Evolutionary conservation across 2,329 filamentous ascomycete species (phyloP), one percentile per base, ranked within the genome.

Genomic region (Chrysosporium keratinophilum): DNA sequence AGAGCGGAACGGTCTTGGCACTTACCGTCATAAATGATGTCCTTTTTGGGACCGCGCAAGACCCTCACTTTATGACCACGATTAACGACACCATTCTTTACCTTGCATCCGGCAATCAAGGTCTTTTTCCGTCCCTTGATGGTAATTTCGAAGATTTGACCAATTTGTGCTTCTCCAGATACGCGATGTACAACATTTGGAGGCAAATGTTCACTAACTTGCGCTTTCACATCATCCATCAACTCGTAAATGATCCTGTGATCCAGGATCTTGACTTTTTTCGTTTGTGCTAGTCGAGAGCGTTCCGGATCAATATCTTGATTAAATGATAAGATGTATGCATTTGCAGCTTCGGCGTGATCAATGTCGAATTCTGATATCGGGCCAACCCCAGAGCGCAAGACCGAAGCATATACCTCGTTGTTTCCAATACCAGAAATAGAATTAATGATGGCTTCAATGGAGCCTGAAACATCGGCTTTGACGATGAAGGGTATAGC

Each of bases 381-480:
- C 20, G 83, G 76, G 1, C 93, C 94, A 1, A 93, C 85, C 1
- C 78, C 81, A 2, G 85, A 84, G 19, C 85, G 82, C 35, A 98
- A 79, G 55, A 98, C 77, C 54, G 82, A 81, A 12, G 90, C 80
- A 33, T 76, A 80, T 39, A 96, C 84, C 66, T 97, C 88, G 61
- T 88, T 83, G 71, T 85, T 95, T 58, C 90, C 89, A 58, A 96
- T 76, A 56, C 84, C 81, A 57, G 82, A 74, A 55, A 98, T 78
- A 7, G 85, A 84, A 47, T 87, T 84, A 56, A 83, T 77, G 2
- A 97, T 85, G 1, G 93, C 93, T 73, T 98, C 93, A 0, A 90
- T 89, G 0, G 91, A 97, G 37, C 93, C 93, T 57, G 85, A 87
- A 15, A 97, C 93, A 63, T 98, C 93, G 52, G 84, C 90, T 70